Evolutionary conservation across 805 yeast species (phyloP), one percentile per base, ranked within the genome.

Genomic region (Teunomyces kruisii): DNA sequence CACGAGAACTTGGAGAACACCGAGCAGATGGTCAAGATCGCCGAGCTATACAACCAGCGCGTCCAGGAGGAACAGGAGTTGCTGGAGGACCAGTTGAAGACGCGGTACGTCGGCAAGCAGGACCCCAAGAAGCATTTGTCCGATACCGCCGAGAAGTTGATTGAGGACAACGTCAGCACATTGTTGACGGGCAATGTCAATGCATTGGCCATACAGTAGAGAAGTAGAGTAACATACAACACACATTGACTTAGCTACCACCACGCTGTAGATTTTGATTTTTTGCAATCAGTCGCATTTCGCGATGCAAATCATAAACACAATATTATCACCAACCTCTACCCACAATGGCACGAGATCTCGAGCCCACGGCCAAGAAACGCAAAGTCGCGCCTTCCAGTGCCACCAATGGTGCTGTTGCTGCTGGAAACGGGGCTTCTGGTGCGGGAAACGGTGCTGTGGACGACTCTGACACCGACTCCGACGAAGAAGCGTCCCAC

Each of bases 51-150:
- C 66, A 88, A 92, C 30, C 85, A 84, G 62, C 81, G 98, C 62
- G 91, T 95, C 42, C 79, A 85, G 55, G 98, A 95, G 67, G 99
- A 94, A 65, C 86, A 86, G 63, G 96, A 88, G 52, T 74, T 94
- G 54, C 74, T 82, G 38, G 95, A 87, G 58, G 96, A 88, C 32
- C 94, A 91, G 66, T 78, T 92, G 55, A 89, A 88, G 67, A 92
- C 97, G 6, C 83, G 99, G 63, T 95, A 92, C 61, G 97, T 94
- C 30, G 99, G 99, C 57, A 91, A 89, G 64, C 97, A 92, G 69
- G 99, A 94, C 67, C 99, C 99, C 33, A 94, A 95, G 81, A 94
- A 92, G 73, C 99, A 94, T 72, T 75, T 94, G 57, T 79, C 85
- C 39, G 97, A 88, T 51, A 87, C 95, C 9, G 95, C 96, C 9